phyloP scores from a whole-genome alignment of 768 basidiomycete genomes.

The Pleurotus tuoliensis region DNA sequence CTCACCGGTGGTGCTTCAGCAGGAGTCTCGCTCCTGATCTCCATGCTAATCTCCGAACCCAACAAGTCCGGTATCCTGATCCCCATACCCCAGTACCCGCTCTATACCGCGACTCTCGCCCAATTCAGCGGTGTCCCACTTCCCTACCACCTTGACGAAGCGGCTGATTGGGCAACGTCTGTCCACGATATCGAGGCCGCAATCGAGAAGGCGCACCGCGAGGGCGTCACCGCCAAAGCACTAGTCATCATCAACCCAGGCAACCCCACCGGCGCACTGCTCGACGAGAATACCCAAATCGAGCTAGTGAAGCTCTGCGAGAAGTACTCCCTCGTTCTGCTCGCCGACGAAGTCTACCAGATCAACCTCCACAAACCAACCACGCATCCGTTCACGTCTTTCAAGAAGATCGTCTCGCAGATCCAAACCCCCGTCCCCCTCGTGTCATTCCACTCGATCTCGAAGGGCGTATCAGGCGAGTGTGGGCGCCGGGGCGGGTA shows the following conservation, averaged over 20 bases:
- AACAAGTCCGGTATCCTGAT: conserved; percentile 74
- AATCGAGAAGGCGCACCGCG: conserved; percentile 57
- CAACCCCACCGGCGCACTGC: conserved; percentile 90
- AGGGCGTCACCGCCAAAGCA: conserved; percentile 68
- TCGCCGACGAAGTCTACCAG: conserved; percentile 99
- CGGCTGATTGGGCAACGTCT: conserved; percentile 79
- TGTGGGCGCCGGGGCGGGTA: conserved; percentile 98
- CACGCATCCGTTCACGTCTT: conserved; percentile 80
- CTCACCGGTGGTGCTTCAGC: conserved; percentile 95
- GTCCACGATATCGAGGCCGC: conserved; percentile 61
- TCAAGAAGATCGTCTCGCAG: conserved; percentile 81
- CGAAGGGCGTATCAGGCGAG: conserved; percentile 94
- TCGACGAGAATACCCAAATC: conserved; percentile 67
- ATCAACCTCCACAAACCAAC: conserved; percentile 73
- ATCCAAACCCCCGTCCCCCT: conserved; percentile 74
- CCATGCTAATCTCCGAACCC: conserved; percentile 68
- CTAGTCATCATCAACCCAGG: conserved; percentile 98
- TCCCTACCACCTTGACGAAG: conserved; percentile 88
- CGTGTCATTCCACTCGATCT: conserved; percentile 96
- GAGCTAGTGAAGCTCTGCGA: conserved; percentile 80
- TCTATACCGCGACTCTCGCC: conserved; percentile 94
- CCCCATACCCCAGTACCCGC: conserved; percentile 96
- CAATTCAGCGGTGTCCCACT: conserved; percentile 76
- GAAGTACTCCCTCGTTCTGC: conserved; percentile 77
- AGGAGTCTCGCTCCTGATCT: conserved; percentile 86